A percentile compares a stretch with the other conserved stretches of the same genome.
phyloP scores from a whole-genome alignment of 208 protist species.

The Crithidia thermophila region DNA sequence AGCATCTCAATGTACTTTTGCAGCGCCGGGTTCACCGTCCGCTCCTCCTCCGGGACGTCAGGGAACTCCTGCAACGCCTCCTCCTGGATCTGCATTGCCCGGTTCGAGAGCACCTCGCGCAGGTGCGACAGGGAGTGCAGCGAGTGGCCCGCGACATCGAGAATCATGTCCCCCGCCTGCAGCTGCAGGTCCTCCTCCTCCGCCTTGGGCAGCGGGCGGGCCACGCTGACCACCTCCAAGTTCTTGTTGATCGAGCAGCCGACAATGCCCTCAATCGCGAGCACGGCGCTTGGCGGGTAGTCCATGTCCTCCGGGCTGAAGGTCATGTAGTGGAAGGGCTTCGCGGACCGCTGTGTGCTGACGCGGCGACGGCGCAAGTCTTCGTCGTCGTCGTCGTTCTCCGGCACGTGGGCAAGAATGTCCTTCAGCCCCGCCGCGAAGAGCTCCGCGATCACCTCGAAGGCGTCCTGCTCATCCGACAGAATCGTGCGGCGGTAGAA shows the following conservation, averaged over 20 bases:
- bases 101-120: constrained; percentile 77
- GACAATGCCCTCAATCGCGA: constrained; percentile 82
- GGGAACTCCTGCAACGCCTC: constrained; percentile 82
- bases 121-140: constrained; percentile 88
- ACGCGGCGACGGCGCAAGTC: constrained; percentile 50
- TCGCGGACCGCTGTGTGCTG: constrained; percentile 54
- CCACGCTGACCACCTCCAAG: constrained; percentile 83
- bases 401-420: constrained; percentile 35
- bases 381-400: constrained; percentile 31
- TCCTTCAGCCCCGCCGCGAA: constrained; percentile 57
- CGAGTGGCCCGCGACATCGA: constrained; percentile 80
- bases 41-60: constrained; percentile 54
- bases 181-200: constrained; percentile 77
- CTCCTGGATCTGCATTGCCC: constrained; percentile 81
- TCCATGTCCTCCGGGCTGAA: constrained; percentile 88
- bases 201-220: constrained; percentile 64
- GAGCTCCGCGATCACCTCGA: constrained; percentile 65
- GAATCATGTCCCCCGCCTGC: constrained; percentile 89
- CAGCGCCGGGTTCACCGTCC: constrained; percentile 73
- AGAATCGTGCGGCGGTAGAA: constrained; percentile 68
- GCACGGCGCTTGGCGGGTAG: constrained; percentile 66
- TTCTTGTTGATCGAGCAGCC: constrained; percentile 90
- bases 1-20: constrained; percentile 88
- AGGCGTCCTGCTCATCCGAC: constrained; percentile 73
- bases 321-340: constrained; percentile 90